Evolutionary conservation across 352 stramenopile species (phyloP), one percentile per base, ranked within the genome.

Genomic region (Phytophthora europaea): DNA sequence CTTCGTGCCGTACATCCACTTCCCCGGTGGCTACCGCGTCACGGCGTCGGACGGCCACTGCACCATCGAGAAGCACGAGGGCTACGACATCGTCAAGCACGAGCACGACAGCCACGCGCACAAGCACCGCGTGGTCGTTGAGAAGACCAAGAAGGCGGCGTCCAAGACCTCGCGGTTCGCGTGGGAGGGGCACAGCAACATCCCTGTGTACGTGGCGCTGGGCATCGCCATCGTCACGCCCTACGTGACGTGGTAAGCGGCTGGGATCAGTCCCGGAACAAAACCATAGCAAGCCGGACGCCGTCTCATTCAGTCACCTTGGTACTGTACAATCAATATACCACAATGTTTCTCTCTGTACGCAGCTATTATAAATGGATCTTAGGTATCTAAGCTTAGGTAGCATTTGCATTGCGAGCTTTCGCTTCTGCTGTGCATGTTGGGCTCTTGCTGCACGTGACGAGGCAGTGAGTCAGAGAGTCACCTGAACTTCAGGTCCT

Each of bases 71-170:
- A 82, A 84, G 50, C 70, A 84, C 68, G 75, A 82, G 53, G 78
- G 80, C 31, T 87, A 87, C 75, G 80, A 87, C 62, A 67, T 87
- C 40, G 53, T 87, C 34, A 73, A 75, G 28, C 81, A 84, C 66
- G 67, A 77, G 22, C 75, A 83, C 43, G 75, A 78, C 61, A 58
- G 43, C 20, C 70, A 77, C 34, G 60, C 53, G 3, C 70, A 71
- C 40, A 72, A 69, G 36, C 80, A 87, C 71, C 72, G 70, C 36
- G 43, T 87, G 16, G 65, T 81, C 34, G 75, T 87, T 54, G 54
- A 73, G 60, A 75, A 68, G 45, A 58, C 52, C 26, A 70, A 67
- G 52, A 75, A 73, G 62, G 43, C 38, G 2, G 62, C 22, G 26
- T 15, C 36, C n/a, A 26, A 57, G 61, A 62, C 52, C 5, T 59